Evolutionary conservation across 2,329 filamentous ascomycete genomes (phyloP).

Genomic region (Claviceps pazoutovae): DNA sequence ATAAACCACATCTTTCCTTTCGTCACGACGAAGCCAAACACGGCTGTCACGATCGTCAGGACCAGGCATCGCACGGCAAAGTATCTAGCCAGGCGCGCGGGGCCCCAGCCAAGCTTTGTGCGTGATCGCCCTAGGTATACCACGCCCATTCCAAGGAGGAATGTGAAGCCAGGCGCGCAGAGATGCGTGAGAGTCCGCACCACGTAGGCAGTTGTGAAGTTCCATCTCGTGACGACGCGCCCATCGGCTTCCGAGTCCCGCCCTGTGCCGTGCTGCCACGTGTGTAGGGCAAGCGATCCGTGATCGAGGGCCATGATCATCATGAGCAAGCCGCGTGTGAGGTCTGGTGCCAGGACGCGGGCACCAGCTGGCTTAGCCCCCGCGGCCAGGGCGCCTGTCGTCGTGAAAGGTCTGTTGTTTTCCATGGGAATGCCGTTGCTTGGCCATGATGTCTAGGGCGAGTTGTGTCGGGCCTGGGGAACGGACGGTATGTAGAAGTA

Average conservation of each 20-base stretch:
- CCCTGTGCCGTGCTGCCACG: constrained; percentile 28
- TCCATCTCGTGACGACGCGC: constrained; percentile 22
- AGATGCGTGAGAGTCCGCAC: constrained; percentile 29
- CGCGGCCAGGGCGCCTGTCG: not conserved
- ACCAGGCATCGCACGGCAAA: constrained; percentile 24
- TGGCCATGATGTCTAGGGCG: not conserved
- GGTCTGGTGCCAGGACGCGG: constrained; percentile 28
- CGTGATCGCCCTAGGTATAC: constrained; percentile 31
- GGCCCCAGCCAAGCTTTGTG: constrained; percentile 24
- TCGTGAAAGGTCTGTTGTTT: not conserved
- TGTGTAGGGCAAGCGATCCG: constrained; percentile 22
- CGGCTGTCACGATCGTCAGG: constrained; percentile 19
- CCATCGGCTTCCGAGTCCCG: constrained; percentile 23
- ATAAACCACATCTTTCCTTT: constrained; percentile 25
- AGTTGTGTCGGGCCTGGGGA: constrained; percentile 5
- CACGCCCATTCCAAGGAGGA: constrained; percentile 31
- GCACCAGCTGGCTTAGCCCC: constrained; percentile 1
- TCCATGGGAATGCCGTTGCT: not conserved
- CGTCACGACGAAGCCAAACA: constrained; percentile 19
- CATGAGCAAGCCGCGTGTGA: constrained; percentile 31
- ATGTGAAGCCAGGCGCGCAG: constrained; percentile 31
- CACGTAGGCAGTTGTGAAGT: constrained; percentile 21
- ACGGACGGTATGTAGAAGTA: constrained; percentile 8
- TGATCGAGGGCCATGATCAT: constrained; percentile 31
- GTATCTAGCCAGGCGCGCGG: constrained; percentile 21